Evolutionary conservation across 1,284 basidiomycete species (phyloP).

Genomic region (Coniferiporia sulphurascens): DNA sequence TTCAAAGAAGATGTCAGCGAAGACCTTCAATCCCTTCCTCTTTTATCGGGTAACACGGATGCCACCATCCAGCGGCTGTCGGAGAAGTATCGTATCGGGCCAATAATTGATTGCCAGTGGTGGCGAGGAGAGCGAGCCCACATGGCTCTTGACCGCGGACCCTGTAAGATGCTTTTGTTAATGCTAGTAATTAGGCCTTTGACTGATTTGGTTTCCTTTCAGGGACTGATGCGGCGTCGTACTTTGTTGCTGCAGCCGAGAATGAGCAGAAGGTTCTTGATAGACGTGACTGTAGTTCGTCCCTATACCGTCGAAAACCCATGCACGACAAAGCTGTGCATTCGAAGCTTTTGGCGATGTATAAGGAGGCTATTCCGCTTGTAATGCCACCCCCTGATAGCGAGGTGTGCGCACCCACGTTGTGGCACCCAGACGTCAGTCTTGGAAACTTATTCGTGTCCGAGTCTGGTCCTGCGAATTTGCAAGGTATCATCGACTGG

Average conservation of each 20-base stretch:
- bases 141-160: slow-evolving; percentile 26
- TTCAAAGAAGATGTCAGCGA: slow-evolving; percentile 31
- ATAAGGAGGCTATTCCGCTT: neutral
- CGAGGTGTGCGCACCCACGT: neutral
- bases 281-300: neutral
- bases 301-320: neutral
- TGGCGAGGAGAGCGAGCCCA: slow-evolving; percentile 25
- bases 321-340: neutral
- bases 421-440: slow-evolving; percentile 15
- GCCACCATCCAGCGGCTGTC: slow-evolving; percentile 10
- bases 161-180: slow-evolving; percentile 23
- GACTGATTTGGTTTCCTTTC: neutral
- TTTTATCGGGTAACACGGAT: slow-evolving; percentile 19
- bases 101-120: slow-evolving; percentile 23
- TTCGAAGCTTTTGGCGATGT: slow-evolving; percentile 1
- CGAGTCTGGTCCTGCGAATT: neutral
- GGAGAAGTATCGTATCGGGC: slow-evolving; percentile 26
- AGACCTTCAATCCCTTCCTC: slow-evolving; percentile 21
- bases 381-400: neutral
- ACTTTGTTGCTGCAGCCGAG: neutral
- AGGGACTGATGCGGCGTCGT: neutral
- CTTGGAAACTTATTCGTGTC: slow-evolving; percentile 8
- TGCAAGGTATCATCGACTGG: slow-evolving; percentile 5
- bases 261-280: neutral
- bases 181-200: neutral